Evolutionary conservation across 306 rosid genomes (phyloP).

Genomic region (Pyrus betulifolia): DNA sequence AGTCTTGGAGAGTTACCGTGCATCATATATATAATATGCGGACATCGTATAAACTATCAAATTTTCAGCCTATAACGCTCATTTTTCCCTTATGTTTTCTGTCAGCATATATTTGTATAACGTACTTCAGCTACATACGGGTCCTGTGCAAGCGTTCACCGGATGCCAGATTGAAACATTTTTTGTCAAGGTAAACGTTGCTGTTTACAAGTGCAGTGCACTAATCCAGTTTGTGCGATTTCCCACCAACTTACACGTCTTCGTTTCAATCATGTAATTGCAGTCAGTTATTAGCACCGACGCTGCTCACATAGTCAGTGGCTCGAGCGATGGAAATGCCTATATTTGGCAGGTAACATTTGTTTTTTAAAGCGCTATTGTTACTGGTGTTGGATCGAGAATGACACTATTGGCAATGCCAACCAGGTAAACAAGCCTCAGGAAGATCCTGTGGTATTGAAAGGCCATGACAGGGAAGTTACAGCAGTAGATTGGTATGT

Average conservation of each 20-base stretch:
- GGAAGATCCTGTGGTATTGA: conserved; percentile 45
- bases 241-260: background rate
- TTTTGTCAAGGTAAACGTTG: conserved; percentile 70
- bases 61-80: background rate
- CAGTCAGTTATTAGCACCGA: conserved; percentile 90
- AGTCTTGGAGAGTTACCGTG: background rate
- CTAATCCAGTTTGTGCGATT: background rate
- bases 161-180: conserved; percentile 78
- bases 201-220: background rate
- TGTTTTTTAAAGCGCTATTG: background rate
- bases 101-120: conserved; percentile 72
- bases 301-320: conserved; percentile 67
- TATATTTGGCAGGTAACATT: conserved; percentile 75
- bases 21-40: background rate
- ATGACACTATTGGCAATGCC: conserved; percentile 14
- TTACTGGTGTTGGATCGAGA: conserved; percentile 2
- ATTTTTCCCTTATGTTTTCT: background rate
- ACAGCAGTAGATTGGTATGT: conserved; percentile 82
- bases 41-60: background rate
- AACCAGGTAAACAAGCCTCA: conserved; percentile 67
- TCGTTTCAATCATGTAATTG: conserved; percentile 22
- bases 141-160: conserved; percentile 59
- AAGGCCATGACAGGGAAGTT: conserved; percentile 72
- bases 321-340: conserved; percentile 84
- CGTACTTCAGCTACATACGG: conserved; percentile 79